phyloP scores from a whole-genome alignment of 1,284 basidiomycete genomes.

The Trichosporon sp. region DNA sequence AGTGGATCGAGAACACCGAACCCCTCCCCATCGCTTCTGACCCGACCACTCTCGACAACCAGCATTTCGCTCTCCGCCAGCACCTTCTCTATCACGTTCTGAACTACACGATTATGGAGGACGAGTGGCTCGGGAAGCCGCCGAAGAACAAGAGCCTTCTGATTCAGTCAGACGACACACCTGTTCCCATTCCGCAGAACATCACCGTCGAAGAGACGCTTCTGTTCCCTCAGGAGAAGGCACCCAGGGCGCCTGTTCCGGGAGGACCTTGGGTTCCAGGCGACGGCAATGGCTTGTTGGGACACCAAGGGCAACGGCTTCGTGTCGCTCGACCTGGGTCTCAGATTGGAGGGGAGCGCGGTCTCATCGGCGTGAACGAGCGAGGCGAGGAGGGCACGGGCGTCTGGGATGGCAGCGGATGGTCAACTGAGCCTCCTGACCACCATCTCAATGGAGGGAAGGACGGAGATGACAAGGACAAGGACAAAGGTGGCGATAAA shows the following conservation, averaged over 20 bases:
- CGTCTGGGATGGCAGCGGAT: constrained; percentile 52
- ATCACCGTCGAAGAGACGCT: constrained; percentile 63
- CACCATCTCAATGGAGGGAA: constrained; percentile 19
- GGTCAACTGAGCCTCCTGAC: constrained; percentile 29
- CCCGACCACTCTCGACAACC: constrained; percentile 66
- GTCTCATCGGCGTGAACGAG: constrained; percentile 71
- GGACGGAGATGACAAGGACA: constrained; percentile 30
- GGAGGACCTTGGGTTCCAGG: constrained; percentile 81
- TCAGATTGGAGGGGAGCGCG: constrained; percentile 57
- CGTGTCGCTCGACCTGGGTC: constrained; percentile 61
- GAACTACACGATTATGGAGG: constrained; percentile 70
- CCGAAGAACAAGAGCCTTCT: constrained; percentile 1
- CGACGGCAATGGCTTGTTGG: constrained; percentile 72
- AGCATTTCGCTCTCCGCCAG: constrained; percentile 71
- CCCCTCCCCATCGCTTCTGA: constrained; percentile 20
- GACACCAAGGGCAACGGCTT: constrained; percentile 78
- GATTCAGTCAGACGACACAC: background rate
- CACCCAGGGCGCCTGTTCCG: constrained; percentile 58
- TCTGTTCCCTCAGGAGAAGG: constrained; percentile 65
- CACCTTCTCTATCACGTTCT: constrained; percentile 93
- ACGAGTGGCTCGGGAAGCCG: constrained; percentile 26
- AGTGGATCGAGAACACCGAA: constrained; percentile 36
- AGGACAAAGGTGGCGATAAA: constrained; percentile 12
- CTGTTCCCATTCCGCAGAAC: constrained; percentile 35
- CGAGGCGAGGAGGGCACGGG: constrained; percentile 67